These are phyloP conservation scores for Xylaria sp. DNA, from an alignment of 2,329 filamentous ascomycete species.

Conservation along the genomic window DNA sequence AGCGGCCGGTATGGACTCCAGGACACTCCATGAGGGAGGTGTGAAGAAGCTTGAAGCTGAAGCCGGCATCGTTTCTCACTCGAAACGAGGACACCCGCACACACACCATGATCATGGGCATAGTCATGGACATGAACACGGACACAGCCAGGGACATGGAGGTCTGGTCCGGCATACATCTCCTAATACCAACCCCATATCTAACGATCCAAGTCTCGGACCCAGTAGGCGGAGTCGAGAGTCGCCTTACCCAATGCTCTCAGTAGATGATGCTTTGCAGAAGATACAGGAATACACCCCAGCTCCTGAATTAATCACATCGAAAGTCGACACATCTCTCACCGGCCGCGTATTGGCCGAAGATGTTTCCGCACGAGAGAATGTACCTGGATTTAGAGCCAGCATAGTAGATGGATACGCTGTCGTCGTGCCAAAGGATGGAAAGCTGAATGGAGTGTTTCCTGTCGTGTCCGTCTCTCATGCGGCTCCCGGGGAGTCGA, in stretches of 20 bases:
- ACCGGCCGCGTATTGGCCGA: constrained; percentile 84
- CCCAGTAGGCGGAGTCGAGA: constrained; percentile 79
- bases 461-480: constrained; percentile 90
- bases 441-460: constrained; percentile 79
- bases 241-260: constrained; percentile 92
- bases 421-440: constrained; percentile 72
- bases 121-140: constrained; percentile 60
- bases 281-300: constrained; percentile 81
- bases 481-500: constrained; percentile 72
- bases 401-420: constrained; percentile 99
- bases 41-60: constrained; percentile 86
- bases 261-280: constrained; percentile 81
- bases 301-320: constrained; percentile 64
- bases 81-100: constrained; percentile 48
- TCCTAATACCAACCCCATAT: constrained; percentile 65
- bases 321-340: constrained; percentile 71
- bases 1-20: constrained; percentile 83
- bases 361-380: constrained; percentile 81
- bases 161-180: constrained; percentile 78
- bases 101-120: constrained; percentile 59
- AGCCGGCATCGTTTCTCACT: constrained; percentile 67
- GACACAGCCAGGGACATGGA: constrained; percentile 69
- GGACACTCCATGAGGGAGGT: constrained; percentile 81
- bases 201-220: constrained; percentile 70
- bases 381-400: constrained; percentile 91